Conservation (phyloP, 306 rosid genomes). For the Pueraria montana region DNA sequence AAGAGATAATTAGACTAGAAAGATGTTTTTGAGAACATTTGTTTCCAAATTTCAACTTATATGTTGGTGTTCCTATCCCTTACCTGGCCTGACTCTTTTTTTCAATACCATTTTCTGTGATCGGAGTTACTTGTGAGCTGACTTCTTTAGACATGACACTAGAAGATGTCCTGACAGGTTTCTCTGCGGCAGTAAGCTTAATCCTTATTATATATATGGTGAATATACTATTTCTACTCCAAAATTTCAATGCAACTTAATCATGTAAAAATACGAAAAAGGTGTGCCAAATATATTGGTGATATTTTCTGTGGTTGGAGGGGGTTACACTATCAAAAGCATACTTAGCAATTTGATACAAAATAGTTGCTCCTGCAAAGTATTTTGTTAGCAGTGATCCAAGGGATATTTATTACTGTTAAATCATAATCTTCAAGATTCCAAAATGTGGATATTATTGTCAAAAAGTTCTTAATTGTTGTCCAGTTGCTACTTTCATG, state of each 20-base stretch:
- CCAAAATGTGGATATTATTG: not conserved
- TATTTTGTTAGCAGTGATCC: not conserved
- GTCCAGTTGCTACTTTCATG: slow-evolving; percentile 13
- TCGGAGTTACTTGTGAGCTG: not conserved
- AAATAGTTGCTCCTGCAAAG: not conserved
- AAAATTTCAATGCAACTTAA: not conserved
- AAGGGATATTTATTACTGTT: not conserved
- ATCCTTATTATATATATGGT: not conserved
- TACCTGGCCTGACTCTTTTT: not conserved
- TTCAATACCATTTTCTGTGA: not conserved
- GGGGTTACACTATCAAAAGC: not conserved
- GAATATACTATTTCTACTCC: not conserved
- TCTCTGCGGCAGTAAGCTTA: not conserved
- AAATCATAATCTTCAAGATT: not conserved
- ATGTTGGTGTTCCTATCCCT: not conserved
- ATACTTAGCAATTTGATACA: not conserved
- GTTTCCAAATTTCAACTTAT: not conserved
- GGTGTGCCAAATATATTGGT: not conserved
- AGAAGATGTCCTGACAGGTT: not conserved
- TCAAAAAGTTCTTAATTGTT: not conserved
- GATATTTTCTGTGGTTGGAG: slow-evolving; percentile 20
- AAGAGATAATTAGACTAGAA: not conserved
- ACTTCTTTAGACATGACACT: not conserved
- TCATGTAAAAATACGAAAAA: not conserved
- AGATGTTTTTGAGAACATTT: not conserved